Evolutionary conservation across 2,329 filamentous ascomycete genomes (phyloP).

Genomic region (Penicillium verrucosum): DNA sequence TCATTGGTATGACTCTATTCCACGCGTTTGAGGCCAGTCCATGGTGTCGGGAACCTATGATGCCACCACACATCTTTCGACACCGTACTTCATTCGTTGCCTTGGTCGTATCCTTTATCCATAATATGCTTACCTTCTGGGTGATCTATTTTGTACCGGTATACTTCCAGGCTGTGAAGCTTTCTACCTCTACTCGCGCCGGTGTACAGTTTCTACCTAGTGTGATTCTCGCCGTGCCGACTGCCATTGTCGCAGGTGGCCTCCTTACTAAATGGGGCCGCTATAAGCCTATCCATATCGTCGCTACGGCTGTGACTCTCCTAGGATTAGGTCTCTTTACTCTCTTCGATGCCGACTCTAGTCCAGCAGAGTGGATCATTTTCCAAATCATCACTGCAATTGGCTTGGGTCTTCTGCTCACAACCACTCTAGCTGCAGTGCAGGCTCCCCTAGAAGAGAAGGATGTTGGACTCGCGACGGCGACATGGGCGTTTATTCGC

Average conservation of each 20-base stretch:
- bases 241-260: slow-evolving; percentile 20
- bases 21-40: neutral
- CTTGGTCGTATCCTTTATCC: neutral
- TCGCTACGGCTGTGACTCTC: slow-evolving; percentile 23
- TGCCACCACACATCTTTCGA: neutral
- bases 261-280: slow-evolving; percentile 24
- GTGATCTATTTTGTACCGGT: neutral
- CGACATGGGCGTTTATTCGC: slow-evolving; percentile 26
- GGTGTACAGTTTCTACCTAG: neutral
- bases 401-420: slow-evolving; percentile 12
- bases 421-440: slow-evolving; percentile 21
- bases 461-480: slow-evolving; percentile 21
- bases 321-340: slow-evolving; percentile 27
- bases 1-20: neutral
- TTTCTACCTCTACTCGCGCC: neutral
- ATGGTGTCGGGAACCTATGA: neutral
- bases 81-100: neutral
- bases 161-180: neutral
- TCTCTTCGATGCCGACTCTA: slow-evolving; percentile 21
- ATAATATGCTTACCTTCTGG: neutral
- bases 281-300: slow-evolving; percentile 28
- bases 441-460: slow-evolving; percentile 21
- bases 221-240: neutral
- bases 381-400: slow-evolving; percentile 24
- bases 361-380: slow-evolving; percentile 20